phyloP scores from a whole-genome alignment of 176 grass and related monocot species.

The Oropetium thomaeum region DNA sequence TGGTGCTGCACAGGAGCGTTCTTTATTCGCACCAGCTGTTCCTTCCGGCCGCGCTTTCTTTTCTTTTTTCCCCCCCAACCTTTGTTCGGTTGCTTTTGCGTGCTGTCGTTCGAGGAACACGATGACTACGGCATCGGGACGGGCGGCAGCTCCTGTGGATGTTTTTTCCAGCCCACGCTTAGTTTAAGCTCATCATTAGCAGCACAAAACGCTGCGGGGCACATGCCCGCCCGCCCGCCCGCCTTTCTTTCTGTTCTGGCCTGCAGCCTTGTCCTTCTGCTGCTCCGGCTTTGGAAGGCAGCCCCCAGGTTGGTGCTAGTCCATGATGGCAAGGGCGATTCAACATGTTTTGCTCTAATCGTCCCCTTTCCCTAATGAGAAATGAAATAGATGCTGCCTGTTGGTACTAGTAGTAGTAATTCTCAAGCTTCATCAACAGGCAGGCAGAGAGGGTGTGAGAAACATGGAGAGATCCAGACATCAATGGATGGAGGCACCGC shows the following conservation, averaged over 20 bases:
- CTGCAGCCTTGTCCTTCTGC: conserved; percentile 40
- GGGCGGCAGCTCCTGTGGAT: conserved; percentile 18
- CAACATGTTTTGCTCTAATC: neutral
- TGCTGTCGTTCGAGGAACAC: conserved; percentile 17
- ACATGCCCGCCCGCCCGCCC: neutral
- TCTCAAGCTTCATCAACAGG: neutral
- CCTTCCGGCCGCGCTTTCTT: neutral
- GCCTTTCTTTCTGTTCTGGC: neutral
- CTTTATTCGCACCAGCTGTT: conserved; percentile 42
- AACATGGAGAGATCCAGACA: neutral
- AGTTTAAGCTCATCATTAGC: conserved; percentile 45
- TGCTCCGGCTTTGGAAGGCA: conserved; percentile 8
- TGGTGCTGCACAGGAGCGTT: conserved; percentile 3
- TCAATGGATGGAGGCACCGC: neutral
- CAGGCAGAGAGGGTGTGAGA: neutral
- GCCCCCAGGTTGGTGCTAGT: neutral
- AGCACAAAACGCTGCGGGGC: neutral
- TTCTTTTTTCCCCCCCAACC: neutral
- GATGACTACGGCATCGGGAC: conserved; percentile 27
- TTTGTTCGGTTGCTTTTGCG: neutral
- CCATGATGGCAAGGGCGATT: neutral
- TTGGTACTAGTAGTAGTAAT: neutral
- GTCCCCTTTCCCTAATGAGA: neutral
- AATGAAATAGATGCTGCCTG: neutral
- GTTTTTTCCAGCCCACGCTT: conserved; percentile 40